Evolutionary conservation across 768 basidiomycete genomes (phyloP), one percentile per base, ranked within the genome.

Genomic region (Coprinopsis strossmayeri): DNA sequence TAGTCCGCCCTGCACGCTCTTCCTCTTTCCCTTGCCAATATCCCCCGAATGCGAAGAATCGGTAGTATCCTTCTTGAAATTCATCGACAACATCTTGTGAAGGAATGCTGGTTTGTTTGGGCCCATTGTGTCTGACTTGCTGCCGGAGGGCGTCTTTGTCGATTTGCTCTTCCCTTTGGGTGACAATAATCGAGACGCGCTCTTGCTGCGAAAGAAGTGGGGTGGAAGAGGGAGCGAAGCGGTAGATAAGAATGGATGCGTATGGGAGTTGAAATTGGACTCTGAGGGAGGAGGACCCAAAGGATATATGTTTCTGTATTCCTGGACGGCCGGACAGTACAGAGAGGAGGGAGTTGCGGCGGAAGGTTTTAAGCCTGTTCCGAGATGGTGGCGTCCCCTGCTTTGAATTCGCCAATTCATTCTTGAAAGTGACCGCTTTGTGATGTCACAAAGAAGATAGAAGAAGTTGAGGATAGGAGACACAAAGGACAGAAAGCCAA

Each of bases 391-490:
- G 5, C 24, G 18, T 3, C 17, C 40, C 9, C 40, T 42, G 18
- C 9, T 7, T 5, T 11, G 35, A 38, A 42, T 42, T 7, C 24
- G 40, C 21, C 5, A 18, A 17, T 42, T 25, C 40, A 42, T 42
- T 17, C 10, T 21, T 7, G 21, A 42, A 9, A 21, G 25, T 11
- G 21, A 42, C 11, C 23, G 40, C 40, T 42, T 42, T 42, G 40
- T 42, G 40, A 42, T 42, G 40, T 42, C 40, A 42, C 40, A 42
- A 25, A 42, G 21, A 23, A 11, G 11, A 12, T 18, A 42, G 24
- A 42, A 17, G 23, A 42, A 10, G 18, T 9, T 9, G 40, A 17
- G 5, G 40, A 42, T 23, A 9, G 9, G 37, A 18, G 37, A 9
- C 5, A 38, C 7, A 7, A 38, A 25, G 24, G 40, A 26, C 9